Conservation (phyloP, 2,329 filamentous ascomycete genomes). For the Aspergillus sp. region DNA sequence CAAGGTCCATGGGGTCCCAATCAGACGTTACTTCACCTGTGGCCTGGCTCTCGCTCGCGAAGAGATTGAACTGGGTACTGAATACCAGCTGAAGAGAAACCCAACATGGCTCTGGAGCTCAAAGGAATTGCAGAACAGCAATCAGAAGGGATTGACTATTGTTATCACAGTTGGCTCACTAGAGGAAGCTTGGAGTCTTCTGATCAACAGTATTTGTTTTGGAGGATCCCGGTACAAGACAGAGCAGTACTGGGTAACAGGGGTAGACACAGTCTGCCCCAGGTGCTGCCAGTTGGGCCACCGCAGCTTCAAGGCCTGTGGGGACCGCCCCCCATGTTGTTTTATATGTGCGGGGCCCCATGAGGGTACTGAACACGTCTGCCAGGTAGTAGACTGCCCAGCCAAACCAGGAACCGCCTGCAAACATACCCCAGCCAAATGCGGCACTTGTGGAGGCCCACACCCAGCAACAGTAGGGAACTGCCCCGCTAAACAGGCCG, state of each 20-base stretch:
- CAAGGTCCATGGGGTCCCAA: no score
- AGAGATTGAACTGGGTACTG: no score
- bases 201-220: neutral
- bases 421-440: neutral
- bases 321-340: neutral
- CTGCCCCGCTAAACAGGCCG: neutral
- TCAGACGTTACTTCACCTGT: no score
- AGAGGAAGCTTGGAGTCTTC: no score
- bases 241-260: no score
- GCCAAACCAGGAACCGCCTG: neutral
- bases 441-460: neutral
- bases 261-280: neutral
- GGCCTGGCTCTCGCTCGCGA: no score
- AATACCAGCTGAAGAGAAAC: no score
- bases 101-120: no score
- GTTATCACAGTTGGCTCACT: no score
- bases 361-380: neutral
- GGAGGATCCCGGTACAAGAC: neutral
- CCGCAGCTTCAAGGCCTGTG: neutral
- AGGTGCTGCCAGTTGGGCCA: neutral
- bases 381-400: no score
- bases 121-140: no score
- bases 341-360: neutral
- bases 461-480: neutral
- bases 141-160: no score